A percentile compares a stretch with the other conserved stretches of the same genome.
phyloP scores from a whole-genome alignment of 306 rosid genomes.

The Quercus mongolica region DNA sequence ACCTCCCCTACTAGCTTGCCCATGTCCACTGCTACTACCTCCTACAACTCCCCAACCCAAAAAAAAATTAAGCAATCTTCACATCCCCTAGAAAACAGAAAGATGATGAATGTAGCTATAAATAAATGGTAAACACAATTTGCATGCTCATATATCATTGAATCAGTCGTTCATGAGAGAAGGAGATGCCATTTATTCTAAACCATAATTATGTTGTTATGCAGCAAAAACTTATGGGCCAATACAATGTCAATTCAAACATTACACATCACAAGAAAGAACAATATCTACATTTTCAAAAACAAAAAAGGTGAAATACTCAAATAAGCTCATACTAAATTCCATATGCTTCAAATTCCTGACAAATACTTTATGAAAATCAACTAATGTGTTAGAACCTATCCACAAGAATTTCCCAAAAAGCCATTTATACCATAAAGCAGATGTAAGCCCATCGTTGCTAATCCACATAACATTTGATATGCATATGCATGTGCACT shows the following conservation, averaged over 20 bases:
- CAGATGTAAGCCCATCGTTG: background rate
- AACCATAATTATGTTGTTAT: background rate
- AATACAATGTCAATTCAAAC: too few relatives aligned
- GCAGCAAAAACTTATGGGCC: background rate
- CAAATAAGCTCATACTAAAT: background rate
- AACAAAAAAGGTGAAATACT: background rate
- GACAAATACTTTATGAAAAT: background rate
- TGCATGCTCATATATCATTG: background rate
- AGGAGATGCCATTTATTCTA: background rate
- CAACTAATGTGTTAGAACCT: background rate
- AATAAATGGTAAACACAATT: background rate
- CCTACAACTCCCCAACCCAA: slow-evolving; percentile 24
- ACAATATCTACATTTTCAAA: background rate
- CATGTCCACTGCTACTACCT: slow-evolving; percentile 31
- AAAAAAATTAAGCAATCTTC: background rate
- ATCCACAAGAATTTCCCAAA: background rate
- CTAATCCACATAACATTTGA: background rate
- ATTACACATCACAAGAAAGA: background rate
- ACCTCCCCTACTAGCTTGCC: slow-evolving; percentile 35
- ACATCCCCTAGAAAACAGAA: background rate
- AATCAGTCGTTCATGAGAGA: background rate
- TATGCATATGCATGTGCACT: background rate
- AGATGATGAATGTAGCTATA: background rate
- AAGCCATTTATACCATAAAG: background rate
- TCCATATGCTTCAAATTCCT: background rate